Evolutionary conservation across 331 rosid genomes (phyloP), one percentile per base, ranked within the genome.

Genomic region (Prunus yedoensis): DNA sequence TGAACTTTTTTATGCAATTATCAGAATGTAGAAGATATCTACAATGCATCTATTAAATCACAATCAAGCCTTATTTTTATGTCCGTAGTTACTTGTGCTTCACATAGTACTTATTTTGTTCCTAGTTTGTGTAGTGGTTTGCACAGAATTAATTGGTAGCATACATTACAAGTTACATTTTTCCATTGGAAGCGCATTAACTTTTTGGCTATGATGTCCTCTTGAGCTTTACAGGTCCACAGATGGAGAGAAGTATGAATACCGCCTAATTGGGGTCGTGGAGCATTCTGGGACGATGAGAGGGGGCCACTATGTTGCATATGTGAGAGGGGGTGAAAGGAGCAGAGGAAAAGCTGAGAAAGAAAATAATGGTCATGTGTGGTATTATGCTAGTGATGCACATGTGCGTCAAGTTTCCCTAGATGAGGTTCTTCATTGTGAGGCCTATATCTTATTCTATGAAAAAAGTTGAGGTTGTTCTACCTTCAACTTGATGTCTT

Each of bases 221-320:
- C 61, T 49, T 68, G 74, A 52, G 58, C 64, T 50, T 71, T 50
- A n/a, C 80, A 95, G 97, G 87, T 89, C 82, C 84, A 46, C 28
- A 43, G 84, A 71, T 57, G 80, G 76, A 49, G 97, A 84, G 68
- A 87, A 77, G 69, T 85, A 78, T 65, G 91, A 79, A 75, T 95
- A 90, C 79, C 87, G 69, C 16, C 84, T 95, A 70, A 71, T 85
- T 66, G 99, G 99, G 64, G 83, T 90, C 23, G 94, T 92, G 82
- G 97, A 89, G 81, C 99, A 95, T 85, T 81, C 53, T 0, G 99
- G 99, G 49, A 87, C 89, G 38, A 92, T 92, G 96, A 84, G 94
- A 85, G 91, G 92, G 56, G 99, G 99, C 78, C 99, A 95, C 77
- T 95, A 95, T 83, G 83, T 92, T 75, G 94, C 98, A 21, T 92